These are phyloP conservation scores for Gloeophyllum trabeum DNA, from an alignment of 768 basidiomycete genomes.

Conservation along the genomic window DNA sequence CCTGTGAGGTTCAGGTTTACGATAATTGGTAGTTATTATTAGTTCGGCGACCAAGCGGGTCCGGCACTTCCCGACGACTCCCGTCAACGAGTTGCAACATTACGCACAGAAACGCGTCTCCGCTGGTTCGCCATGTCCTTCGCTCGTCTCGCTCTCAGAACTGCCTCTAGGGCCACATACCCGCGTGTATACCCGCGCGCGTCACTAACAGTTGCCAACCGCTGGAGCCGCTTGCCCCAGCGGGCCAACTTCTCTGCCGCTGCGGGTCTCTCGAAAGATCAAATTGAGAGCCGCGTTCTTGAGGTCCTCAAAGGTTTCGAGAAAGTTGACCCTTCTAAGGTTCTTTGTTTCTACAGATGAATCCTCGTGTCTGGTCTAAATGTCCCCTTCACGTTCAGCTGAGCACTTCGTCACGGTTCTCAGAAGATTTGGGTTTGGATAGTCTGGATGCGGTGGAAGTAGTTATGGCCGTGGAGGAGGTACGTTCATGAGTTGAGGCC, in stretches of 20 bases:
- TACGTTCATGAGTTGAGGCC: slow-evolving; percentile 12
- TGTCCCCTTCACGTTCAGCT: slow-evolving; percentile 35
- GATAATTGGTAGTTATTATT: no score
- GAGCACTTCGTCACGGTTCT: slow-evolving; percentile 51
- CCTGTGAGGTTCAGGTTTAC: no score
- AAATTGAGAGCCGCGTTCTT: slow-evolving; percentile 64
- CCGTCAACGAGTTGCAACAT: no score
- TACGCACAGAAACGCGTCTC: no score
- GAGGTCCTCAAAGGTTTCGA: slow-evolving; percentile 85
- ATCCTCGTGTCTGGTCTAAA: background rate
- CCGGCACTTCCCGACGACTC: no score
- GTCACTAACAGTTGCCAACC: slow-evolving; percentile 10
- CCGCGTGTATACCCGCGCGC: slow-evolving; percentile 10
- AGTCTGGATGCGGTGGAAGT: slow-evolving; percentile 97
- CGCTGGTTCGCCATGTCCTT: slow-evolving; percentile 56
- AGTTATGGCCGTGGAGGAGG: slow-evolving; percentile 98
- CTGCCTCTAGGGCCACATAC: slow-evolving; percentile 20
- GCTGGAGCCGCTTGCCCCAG: slow-evolving; percentile 15
- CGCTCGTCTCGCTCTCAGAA: slow-evolving; percentile 37
- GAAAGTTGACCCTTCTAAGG: slow-evolving; percentile 75
- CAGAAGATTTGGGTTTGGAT: slow-evolving; percentile 82
- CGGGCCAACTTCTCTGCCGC: slow-evolving; percentile 55
- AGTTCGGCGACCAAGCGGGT: no score
- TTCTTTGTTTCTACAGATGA: slow-evolving; percentile 13
- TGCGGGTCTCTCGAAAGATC: slow-evolving; percentile 51